Base-by-base conservation (phyloP, 2,329 filamentous ascomycete genomes). In the Fusarium nygamai region DNA sequence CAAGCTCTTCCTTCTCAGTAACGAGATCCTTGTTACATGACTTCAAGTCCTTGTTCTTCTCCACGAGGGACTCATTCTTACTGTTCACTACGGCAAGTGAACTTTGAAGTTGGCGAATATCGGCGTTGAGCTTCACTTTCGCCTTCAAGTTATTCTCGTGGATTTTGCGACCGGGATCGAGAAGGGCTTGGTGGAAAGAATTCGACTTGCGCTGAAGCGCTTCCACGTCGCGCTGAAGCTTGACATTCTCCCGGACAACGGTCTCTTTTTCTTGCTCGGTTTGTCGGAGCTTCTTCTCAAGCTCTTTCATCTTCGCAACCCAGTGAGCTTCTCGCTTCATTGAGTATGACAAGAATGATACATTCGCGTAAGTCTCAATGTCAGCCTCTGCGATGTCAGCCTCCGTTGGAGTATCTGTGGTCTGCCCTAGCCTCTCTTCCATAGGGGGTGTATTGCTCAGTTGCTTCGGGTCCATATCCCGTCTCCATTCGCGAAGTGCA, bases 371-470 rank as follows among this genome's bases (percentile, higher is more conserved):
- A 14, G n/a, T 6, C 12, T 11, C 17, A 5, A 14, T 6, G 8
- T 11, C 48, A 51, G 16, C 12, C 17, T 20, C n/a, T 20, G 4
- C 22, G 8, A 20, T 2, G 2, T 8, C 31, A 50, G 29, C 14
- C 12, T 20, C 22, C 8, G 3, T 34, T 1, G 6, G 6, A 1
- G n/a, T 16, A 8, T 16, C 1, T 20, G 13, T 20, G 12, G 8
- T 13, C 6, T 16, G 31, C 9, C 1, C 8, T 4, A 9, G n/a
- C 1, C 4, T 20, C 8, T 34, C 12, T 11, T 11, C 4, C 12
- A 20, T 0, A 7, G 9, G 2, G 9, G 19, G 0, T 6, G 12
- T 4, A 8, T 20, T 11, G 12, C 31, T 16, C 17, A 20, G n/a
- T 3, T 11, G 20, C 6, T 5, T 53, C 12, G 17, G 17, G 9